phyloP scores from a whole-genome alignment of 805 yeast species.

The Candida parachauliodes region DNA sequence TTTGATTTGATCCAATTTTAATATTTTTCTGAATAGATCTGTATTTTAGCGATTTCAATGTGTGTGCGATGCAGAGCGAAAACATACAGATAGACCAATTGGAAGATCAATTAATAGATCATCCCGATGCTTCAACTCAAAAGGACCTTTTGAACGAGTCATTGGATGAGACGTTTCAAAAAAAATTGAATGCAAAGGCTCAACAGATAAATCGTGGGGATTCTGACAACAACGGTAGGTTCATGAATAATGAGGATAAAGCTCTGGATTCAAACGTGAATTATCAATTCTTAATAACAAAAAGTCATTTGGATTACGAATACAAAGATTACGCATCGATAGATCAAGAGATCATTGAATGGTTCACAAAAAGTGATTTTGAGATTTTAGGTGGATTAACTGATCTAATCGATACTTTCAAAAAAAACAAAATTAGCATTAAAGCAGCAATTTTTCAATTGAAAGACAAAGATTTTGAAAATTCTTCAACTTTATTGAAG shows the following conservation, averaged over 20 bases:
- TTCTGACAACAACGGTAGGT: not conserved
- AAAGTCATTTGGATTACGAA: constrained; percentile 27
- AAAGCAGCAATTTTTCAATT: not conserved
- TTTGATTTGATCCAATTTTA: too few species aligned
- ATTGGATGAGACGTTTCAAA: constrained; percentile 41
- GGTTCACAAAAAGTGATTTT: constrained; percentile 37
- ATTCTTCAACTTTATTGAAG: constrained; percentile 9
- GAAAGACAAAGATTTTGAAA: not conserved
- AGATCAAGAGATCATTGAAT: constrained; percentile 30
- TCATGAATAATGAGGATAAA: not conserved
- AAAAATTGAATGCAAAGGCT: constrained; percentile 39
- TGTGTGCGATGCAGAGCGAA: constrained; percentile 21
- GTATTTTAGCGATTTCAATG: not conserved
- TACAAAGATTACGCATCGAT: constrained; percentile 26
- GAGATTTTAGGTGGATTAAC: constrained; percentile 17
- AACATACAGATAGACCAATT: constrained; percentile 40
- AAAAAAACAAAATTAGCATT: constrained; percentile 1
- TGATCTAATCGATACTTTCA: constrained; percentile 10
- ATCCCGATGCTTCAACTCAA: constrained; percentile 33
- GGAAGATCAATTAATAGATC: constrained; percentile 46
- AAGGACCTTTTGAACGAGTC: constrained; percentile 24
- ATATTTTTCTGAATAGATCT: too few species aligned
- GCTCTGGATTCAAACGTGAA: constrained; percentile 5
- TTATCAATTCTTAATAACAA: constrained; percentile 28
- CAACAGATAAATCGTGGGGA: constrained; percentile 25